Conservation (phyloP, 495 filamentous ascomycete genomes). For the Podospora sp. region DNA sequence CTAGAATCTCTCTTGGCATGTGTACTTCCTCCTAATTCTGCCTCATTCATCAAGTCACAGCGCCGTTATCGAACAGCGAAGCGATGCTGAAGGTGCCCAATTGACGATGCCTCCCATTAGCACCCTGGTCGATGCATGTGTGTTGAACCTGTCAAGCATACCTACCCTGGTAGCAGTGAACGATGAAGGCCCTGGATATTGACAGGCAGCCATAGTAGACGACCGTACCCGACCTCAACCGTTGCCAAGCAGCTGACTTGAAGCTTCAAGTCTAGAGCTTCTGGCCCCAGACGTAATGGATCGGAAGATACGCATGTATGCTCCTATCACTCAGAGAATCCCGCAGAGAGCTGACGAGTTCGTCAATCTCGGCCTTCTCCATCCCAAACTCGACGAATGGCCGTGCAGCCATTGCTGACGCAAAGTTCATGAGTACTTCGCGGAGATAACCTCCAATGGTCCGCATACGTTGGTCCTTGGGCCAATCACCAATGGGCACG, state of each 20-base stretch:
- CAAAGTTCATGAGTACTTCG: constrained; percentile 57
- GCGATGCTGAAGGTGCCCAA: too few relatives aligned
- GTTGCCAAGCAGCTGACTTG: background rate
- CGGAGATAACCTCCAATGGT: constrained; percentile 56
- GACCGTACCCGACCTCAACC: background rate
- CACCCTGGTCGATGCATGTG: too few relatives aligned
- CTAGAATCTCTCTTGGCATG: too few relatives aligned
- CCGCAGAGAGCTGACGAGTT: constrained; percentile 33
- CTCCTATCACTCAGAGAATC: constrained; percentile 35
- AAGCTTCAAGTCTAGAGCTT: constrained; percentile 39
- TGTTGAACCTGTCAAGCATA: too few relatives aligned
- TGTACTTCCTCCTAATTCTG: too few relatives aligned
- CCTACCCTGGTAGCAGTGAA: too few relatives aligned
- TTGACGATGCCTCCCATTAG: too few relatives aligned
- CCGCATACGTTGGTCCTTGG: constrained; percentile 56
- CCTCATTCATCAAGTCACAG: too few relatives aligned
- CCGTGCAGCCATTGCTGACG: constrained; percentile 55
- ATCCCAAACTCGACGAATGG: constrained; percentile 55
- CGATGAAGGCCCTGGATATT: too few relatives aligned
- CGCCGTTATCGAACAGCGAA: too few relatives aligned
- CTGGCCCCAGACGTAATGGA: constrained; percentile 49
- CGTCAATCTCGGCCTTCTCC: constrained; percentile 41
- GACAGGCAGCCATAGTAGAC: too few relatives aligned
- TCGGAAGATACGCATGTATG: constrained; percentile 47
- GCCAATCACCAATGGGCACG: constrained; percentile 65